Conservation (phyloP, 192 early-diverging fungal genomes). For the Oehlia diaphana region DNA sequence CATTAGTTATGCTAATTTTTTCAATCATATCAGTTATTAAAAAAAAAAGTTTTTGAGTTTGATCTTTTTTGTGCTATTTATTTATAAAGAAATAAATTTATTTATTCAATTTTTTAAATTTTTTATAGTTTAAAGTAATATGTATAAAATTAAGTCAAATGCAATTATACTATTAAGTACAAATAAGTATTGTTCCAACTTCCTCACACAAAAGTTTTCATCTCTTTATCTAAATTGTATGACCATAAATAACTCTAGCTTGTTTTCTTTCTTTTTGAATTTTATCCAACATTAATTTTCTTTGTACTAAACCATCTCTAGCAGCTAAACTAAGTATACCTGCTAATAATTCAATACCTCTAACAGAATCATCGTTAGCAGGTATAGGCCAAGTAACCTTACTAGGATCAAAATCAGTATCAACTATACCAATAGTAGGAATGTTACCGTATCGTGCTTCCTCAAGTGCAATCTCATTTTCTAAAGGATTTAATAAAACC, state of each 20-base stretch:
- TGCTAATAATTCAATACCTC: conserved; percentile 77
- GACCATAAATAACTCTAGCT: not conserved
- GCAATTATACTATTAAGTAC: not conserved
- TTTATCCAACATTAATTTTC: conserved; percentile 35
- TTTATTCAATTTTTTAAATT: too few relatives aligned
- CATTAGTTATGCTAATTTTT: too few relatives aligned
- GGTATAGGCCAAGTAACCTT: conserved; percentile 89
- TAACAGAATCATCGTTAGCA: conserved; percentile 89
- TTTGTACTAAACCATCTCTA: conserved; percentile 56
- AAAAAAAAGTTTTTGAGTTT: too few relatives aligned
- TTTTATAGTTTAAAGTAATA: too few relatives aligned
- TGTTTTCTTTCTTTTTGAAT: not conserved
- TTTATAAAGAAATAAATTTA: too few relatives aligned
- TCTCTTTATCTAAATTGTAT: not conserved
- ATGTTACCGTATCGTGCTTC: conserved; percentile 78
- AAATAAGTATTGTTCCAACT: not conserved
- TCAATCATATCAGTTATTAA: too few relatives aligned
- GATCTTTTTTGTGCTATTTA: too few relatives aligned
- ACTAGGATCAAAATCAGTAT: conserved; percentile 88
- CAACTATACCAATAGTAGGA: conserved; percentile 87
- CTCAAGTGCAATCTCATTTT: conserved; percentile 77
- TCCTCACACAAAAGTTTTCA: not conserved
- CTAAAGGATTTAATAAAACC: conserved; percentile 79
- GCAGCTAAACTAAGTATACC: conserved; percentile 75
- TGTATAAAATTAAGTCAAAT: too few relatives aligned